Conservation (phyloP, 768 basidiomycete genomes). For the Mycena vulgaris region DNA sequence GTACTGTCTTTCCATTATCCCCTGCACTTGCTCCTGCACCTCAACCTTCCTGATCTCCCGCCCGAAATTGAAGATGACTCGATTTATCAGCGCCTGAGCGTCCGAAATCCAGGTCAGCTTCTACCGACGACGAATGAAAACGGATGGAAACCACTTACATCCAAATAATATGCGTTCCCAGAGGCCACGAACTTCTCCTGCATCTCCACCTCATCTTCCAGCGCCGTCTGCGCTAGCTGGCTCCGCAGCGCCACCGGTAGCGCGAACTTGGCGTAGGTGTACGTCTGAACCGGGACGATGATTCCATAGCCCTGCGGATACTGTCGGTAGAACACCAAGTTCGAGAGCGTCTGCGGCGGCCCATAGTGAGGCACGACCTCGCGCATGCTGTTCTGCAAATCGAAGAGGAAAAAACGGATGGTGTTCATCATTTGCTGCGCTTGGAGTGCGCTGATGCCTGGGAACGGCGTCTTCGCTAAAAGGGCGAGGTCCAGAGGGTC, state of each 20-base stretch:
- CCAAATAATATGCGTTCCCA: constrained; percentile 27
- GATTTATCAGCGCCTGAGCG: constrained; percentile 18
- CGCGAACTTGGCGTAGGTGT: background rate
- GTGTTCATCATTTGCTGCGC: constrained; percentile 33
- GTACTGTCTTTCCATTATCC: background rate
- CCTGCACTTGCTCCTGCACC: constrained; percentile 14
- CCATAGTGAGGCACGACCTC: constrained; percentile 27
- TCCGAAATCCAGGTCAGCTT: background rate
- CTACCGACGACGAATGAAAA: too few species aligned
- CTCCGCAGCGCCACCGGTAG: background rate
- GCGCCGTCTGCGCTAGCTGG: constrained; percentile 19
- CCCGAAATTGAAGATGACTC: constrained; percentile 23
- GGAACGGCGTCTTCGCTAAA: constrained; percentile 25
- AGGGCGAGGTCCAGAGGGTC: constrained; percentile 22
- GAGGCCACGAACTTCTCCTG: constrained; percentile 22
- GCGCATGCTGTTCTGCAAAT: constrained; percentile 26
- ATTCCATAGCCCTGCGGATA: constrained; percentile 10
- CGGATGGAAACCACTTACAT: constrained; percentile 22
- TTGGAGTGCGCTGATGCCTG: background rate
- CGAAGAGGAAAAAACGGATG: constrained; percentile 33
- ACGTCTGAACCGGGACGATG: constrained; percentile 23
- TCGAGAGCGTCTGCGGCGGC: constrained; percentile 31
- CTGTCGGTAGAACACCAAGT: constrained; percentile 28
- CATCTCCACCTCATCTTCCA: constrained; percentile 26
- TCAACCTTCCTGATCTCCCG: constrained; percentile 24